Evolutionary conservation across 805 yeast genomes (phyloP).

Genomic region (Metschnikowia cerradonensis): DNA sequence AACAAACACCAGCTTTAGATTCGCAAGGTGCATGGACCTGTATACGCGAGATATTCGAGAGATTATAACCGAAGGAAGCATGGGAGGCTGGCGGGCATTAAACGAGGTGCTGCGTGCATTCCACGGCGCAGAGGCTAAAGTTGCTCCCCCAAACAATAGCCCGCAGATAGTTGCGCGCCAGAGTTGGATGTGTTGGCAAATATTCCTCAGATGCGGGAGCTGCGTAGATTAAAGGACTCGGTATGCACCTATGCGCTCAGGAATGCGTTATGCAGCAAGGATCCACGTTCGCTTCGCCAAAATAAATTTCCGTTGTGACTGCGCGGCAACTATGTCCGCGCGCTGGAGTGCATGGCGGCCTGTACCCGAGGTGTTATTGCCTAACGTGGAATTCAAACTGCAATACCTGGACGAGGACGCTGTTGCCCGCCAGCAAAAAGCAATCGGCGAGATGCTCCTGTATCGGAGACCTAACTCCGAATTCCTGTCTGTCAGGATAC

Average conservation of each 20-base stretch:
- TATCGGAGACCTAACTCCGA: no score
- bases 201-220: not conserved
- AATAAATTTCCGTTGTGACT: not conserved
- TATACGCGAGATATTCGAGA: slow-evolving; percentile 1
- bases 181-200: not conserved
- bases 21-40: not conserved
- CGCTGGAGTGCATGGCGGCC: not conserved
- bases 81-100: not conserved
- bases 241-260: not conserved
- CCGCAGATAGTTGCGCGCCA: not conserved
- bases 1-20: not conserved
- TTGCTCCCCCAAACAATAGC: not conserved
- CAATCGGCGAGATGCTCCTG: not conserved
- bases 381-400: not conserved
- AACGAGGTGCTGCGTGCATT: not conserved
- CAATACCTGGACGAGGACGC: not conserved
- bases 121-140: not conserved
- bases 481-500: no score
- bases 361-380: not conserved
- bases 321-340: not conserved
- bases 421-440: not conserved
- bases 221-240: not conserved
- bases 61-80: slow-evolving; percentile 2
- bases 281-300: not conserved
- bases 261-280: not conserved